Evolutionary conservation across 495 filamentous ascomycete species (phyloP), one percentile per base, ranked within the genome.

Genomic region (Tirmania nivea): DNA sequence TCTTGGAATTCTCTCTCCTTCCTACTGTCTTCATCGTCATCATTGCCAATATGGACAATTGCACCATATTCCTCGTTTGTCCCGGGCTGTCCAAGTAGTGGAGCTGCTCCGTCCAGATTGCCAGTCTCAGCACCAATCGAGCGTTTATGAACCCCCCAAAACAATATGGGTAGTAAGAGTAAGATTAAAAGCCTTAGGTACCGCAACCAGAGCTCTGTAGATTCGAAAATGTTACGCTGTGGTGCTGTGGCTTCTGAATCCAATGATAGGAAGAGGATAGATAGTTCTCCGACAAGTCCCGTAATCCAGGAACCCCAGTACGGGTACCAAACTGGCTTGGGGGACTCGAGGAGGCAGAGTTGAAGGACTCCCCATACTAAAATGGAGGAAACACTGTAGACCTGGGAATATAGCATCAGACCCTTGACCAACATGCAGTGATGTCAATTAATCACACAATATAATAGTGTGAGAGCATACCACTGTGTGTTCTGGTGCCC

Each of bases 311-410:
- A 70, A 10, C 75, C 76, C 36, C 69, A 72, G 56, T 74, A 78
- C 0, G 77, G 75, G 54, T 80, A 76, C 78, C 78, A 80, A 16
- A 79, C 73, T 10, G 70, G 67, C 48, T 69, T 69, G 48, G 65
- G 52, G 14, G 66, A 64, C 47, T 74, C 72, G 20, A 66, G 64
- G 7, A 81, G 66, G 8, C 68, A 68, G 20, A 73, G 67, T 56
- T 75, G 67, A 53, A 78, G 67, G 21, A 77, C 66, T 8, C 72
- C 73, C 59, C 74, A 79, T 7, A 72, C 69, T 35, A 81, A 59
- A 47, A 74, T 64, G 49, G 73, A 75, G 8, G 75, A 71, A 39
- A 80, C 66, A 34, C 76, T 65, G 53, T 72, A 71, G 35, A 71
- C 56, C 70, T 72, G 20, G 21, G 21, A 42, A 35, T 50, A 37